Evolutionary conservation across 768 basidiomycete genomes (phyloP).

Genomic region (Tulasnella sp.): DNA sequence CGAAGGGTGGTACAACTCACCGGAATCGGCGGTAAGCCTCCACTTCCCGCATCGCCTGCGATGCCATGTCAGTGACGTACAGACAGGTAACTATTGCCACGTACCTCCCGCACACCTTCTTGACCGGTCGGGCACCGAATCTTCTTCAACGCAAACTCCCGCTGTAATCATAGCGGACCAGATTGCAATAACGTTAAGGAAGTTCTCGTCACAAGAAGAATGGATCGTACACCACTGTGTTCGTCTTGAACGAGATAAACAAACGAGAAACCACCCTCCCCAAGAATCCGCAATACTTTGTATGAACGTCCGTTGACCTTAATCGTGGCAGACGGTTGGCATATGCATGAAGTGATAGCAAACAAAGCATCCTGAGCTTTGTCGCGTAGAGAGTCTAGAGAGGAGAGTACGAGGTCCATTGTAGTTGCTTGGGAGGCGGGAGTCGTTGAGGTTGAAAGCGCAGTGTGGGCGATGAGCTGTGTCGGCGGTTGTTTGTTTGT

Average conservation of each 20-base stretch:
- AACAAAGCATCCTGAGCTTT: constrained; percentile 72
- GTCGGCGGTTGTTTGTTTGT: background rate
- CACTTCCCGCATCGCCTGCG: constrained; percentile 65
- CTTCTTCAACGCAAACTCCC: constrained; percentile 94
- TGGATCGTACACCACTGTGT: constrained; percentile 54
- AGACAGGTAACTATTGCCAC: constrained; percentile 4
- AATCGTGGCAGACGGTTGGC: constrained; percentile 62
- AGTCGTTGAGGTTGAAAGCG: constrained; percentile 8
- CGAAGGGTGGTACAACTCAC: constrained; percentile 35
- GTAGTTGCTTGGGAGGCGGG: background rate
- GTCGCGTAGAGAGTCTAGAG: constrained; percentile 48
- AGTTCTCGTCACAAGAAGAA: background rate
- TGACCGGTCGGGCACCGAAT: constrained; percentile 83
- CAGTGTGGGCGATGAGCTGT: background rate
- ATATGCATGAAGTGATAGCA: constrained; percentile 70
- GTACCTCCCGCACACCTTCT: constrained; percentile 69
- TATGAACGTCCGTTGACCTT: constrained; percentile 96
- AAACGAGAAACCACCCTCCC: constrained; percentile 92
- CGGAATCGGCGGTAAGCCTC: constrained; percentile 92
- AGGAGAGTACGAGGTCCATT: constrained; percentile 13
- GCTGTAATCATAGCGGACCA: constrained; percentile 33
- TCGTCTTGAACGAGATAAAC: constrained; percentile 84
- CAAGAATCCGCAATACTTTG: constrained; percentile 82
- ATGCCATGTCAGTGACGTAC: no score
- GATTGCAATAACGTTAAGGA: background rate